phyloP scores from a whole-genome alignment of 2,329 filamentous ascomycete genomes.

The Pseudogymnoascus sp. region DNA sequence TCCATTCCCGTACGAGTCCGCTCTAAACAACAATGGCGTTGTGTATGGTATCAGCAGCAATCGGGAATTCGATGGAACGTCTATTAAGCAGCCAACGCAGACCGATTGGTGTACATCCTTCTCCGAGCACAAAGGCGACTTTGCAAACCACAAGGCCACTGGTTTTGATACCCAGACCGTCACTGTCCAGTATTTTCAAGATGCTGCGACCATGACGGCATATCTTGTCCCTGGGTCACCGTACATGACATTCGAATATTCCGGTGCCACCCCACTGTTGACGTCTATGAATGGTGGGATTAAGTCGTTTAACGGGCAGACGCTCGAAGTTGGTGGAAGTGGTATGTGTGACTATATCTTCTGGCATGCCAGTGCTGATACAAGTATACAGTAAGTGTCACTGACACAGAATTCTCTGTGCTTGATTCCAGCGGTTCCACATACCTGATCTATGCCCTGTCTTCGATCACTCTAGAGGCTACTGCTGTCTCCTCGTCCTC shows the following conservation, averaged over 20 bases:
- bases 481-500: constrained; percentile 14
- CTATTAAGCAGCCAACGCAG: constrained; percentile 22
- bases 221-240: constrained; percentile 22
- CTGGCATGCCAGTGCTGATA: neutral
- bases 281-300: constrained; percentile 16
- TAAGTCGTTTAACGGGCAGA: constrained; percentile 20
- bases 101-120: constrained; percentile 22
- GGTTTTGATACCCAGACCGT: constrained; percentile 21
- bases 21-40: constrained; percentile 20
- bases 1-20: constrained; percentile 22
- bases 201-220: constrained; percentile 17
- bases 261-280: constrained; percentile 13
- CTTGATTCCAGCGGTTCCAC: constrained; percentile 19
- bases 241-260: constrained; percentile 22
- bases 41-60: constrained; percentile 20
- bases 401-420: constrained; percentile 22
- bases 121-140: constrained; percentile 20
- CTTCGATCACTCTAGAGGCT: constrained; percentile 20
- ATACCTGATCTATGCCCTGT: constrained; percentile 22
- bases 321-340: constrained; percentile 16
- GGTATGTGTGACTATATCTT: constrained; percentile 12
- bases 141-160: constrained; percentile 23
- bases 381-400: constrained; percentile 15
- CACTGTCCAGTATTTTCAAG: constrained; percentile 23
- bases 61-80: constrained; percentile 21